These are phyloP conservation scores for Myriosclerotinia scirpicola DNA, from an alignment of 2,329 filamentous ascomycete species.

Conservation along the genomic window DNA sequence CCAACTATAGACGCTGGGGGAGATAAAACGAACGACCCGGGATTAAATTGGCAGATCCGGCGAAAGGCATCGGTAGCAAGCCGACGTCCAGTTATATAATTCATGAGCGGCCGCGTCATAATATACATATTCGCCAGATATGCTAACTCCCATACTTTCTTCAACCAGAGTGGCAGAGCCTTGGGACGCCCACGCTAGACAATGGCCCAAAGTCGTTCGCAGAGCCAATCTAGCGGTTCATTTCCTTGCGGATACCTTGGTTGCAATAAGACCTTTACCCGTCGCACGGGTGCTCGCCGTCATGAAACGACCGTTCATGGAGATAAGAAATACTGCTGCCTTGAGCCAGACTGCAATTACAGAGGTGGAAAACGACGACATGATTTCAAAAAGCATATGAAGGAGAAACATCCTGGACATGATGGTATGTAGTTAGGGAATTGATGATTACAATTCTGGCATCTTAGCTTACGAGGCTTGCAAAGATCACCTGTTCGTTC, in stretches of 20 bases:
- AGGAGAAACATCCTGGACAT: conserved; percentile 20
- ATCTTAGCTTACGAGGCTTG: neutral
- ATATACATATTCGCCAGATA: conserved; percentile 14
- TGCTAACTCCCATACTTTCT: conserved; percentile 9
- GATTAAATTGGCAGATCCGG: conserved; percentile 4
- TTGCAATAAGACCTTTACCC: conserved; percentile 23
- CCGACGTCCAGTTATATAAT: neutral
- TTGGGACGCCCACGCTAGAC: conserved; percentile 4
- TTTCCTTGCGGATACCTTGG: conserved; percentile 18
- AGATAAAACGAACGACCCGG: neutral
- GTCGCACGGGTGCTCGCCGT: conserved; percentile 20
- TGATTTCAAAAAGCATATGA: conserved; percentile 21
- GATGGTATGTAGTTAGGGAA: conserved; percentile 13
- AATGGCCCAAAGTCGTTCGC: conserved; percentile 7
- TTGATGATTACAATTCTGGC: neutral
- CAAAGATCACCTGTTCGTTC: conserved; percentile 20
- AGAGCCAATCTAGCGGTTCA: neutral
- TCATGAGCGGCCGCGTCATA: neutral
- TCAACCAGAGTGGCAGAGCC: conserved; percentile 8
- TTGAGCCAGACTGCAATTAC: conserved; percentile 22
- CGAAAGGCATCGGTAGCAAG: neutral
- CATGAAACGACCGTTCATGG: conserved; percentile 21
- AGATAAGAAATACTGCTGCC: conserved; percentile 20
- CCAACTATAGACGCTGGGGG: neutral
- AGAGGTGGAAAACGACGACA: conserved; percentile 20